A percentile compares a stretch with the other conserved stretches of the same genome.
These are phyloP conservation scores for Trichophyton benhamiae DNA, from an alignment of 2,329 filamentous ascomycete genomes.

Conservation along the genomic window DNA sequence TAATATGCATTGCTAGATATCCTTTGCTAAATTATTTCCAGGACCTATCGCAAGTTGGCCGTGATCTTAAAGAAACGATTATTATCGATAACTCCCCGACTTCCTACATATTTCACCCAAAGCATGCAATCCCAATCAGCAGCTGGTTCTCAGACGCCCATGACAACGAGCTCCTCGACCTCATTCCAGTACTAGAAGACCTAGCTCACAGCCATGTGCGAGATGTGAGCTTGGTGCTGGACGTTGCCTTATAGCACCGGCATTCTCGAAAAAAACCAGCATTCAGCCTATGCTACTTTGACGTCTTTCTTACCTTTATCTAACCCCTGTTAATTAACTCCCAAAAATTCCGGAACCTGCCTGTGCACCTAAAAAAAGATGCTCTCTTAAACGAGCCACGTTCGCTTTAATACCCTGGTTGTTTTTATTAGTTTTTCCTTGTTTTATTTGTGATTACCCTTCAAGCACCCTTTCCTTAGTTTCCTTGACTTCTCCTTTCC, in stretches of 20 bases:
- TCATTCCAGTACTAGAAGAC: constrained; percentile 97
- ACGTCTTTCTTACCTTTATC: not conserved
- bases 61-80: constrained; percentile 92
- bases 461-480: not conserved
- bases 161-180: constrained; percentile 93
- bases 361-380: not conserved
- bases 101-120: constrained; percentile 98
- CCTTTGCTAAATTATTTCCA: constrained; percentile 19
- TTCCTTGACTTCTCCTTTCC: not conserved
- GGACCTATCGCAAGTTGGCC: constrained; percentile 91
- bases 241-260: constrained; percentile 55
- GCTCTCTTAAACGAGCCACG: constrained; percentile 4
- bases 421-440: constrained; percentile 15
- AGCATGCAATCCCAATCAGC: constrained; percentile 97
- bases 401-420: constrained; percentile 13
- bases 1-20: not conserved
- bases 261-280: not conserved
- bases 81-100: constrained; percentile 99
- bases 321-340: not conserved
- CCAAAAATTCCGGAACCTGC: not conserved
- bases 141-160: constrained; percentile 99
- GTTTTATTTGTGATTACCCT: constrained; percentile 13
- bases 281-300: not conserved
- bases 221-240: constrained; percentile 94
- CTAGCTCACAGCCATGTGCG: constrained; percentile 76